phyloP scores from a whole-genome alignment of 495 filamentous ascomycete species.

The Cercophora samala region DNA sequence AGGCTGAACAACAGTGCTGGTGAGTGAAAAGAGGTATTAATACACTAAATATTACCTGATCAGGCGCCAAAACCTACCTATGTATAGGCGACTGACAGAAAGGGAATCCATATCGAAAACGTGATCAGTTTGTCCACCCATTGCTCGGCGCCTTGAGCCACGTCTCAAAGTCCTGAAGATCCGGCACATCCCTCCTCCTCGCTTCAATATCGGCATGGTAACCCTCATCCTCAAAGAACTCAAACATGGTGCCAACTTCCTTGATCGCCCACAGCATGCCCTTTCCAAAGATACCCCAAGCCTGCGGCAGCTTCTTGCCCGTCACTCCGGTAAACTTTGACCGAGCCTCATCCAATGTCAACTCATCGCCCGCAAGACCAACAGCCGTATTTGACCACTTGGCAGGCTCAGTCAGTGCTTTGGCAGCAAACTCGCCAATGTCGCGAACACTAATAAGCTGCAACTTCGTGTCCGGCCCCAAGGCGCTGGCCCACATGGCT shows the following conservation, averaged over 20 bases:
- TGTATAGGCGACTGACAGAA: not conserved
- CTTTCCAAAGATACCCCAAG: slow-evolving; percentile 42
- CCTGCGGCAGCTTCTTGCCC: slow-evolving; percentile 49
- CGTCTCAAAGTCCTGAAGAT: slow-evolving; percentile 54
- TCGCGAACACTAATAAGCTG: slow-evolving; percentile 59
- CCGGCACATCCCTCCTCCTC: slow-evolving; percentile 49
- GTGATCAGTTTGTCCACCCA: not conserved
- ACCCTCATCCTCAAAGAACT: slow-evolving; percentile 60
- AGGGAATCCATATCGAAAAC: not conserved
- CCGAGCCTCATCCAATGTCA: slow-evolving; percentile 37
- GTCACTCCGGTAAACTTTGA: slow-evolving; percentile 49
- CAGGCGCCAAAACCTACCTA: too few relatives aligned
- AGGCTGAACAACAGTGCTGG: too few relatives aligned
- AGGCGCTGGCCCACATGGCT: slow-evolving; percentile 44
- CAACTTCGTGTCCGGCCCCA: slow-evolving; percentile 45
- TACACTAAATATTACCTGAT: too few relatives aligned
- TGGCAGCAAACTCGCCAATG: slow-evolving; percentile 61
- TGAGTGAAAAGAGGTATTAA: too few relatives aligned
- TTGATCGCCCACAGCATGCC: slow-evolving; percentile 44
- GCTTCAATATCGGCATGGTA: slow-evolving; percentile 57
- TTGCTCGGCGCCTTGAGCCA: slow-evolving; percentile 60
- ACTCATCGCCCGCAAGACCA: slow-evolving; percentile 32
- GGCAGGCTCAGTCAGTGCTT: slow-evolving; percentile 47
- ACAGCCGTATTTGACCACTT: slow-evolving; percentile 33
- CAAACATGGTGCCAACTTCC: slow-evolving; percentile 60